phyloP scores from a whole-genome alignment of 2,329 filamentous ascomycete genomes.

The Elsinoe arachidis region DNA sequence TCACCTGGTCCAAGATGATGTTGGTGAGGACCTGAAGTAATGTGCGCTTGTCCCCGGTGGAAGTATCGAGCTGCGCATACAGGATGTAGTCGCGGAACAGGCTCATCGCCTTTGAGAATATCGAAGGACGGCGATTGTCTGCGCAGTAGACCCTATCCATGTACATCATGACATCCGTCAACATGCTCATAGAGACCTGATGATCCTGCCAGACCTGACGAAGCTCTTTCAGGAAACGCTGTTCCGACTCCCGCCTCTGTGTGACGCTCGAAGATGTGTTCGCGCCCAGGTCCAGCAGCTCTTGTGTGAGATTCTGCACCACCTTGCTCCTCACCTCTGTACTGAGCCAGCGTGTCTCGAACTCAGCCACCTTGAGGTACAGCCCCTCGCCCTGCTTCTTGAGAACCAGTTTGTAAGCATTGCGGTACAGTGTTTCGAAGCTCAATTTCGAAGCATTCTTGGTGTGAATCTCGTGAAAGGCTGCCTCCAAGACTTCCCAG shows the following conservation, averaged over 20 bases:
- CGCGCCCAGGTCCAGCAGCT: slow-evolving; percentile 35
- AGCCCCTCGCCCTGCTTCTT: slow-evolving; percentile 76
- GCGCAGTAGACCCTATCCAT: slow-evolving; percentile 79
- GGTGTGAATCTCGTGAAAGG: slow-evolving; percentile 79
- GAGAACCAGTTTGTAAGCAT: slow-evolving; percentile 86
- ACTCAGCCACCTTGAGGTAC: slow-evolving; percentile 69
- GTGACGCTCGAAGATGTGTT: slow-evolving; percentile 55
- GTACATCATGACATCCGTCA: slow-evolving; percentile 91
- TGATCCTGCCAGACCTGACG: slow-evolving; percentile 81
- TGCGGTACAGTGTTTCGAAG: slow-evolving; percentile 91
- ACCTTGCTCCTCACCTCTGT: slow-evolving; percentile 65
- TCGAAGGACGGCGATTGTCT: slow-evolving; percentile 64
- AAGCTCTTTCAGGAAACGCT: slow-evolving; percentile 69
- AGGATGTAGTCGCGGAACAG: slow-evolving; percentile 84
- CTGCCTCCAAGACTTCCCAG: slow-evolving; percentile 68
- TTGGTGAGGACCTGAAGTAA: slow-evolving; percentile 69
- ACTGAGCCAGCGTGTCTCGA: slow-evolving; percentile 75
- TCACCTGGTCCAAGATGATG: slow-evolving; percentile 81
- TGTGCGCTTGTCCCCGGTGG: slow-evolving; percentile 35
- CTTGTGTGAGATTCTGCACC: slow-evolving; percentile 59
- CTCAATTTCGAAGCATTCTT: slow-evolving; percentile 84
- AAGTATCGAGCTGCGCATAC: slow-evolving; percentile 45
- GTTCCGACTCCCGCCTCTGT: slow-evolving; percentile 71
- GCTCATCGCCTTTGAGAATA: slow-evolving; percentile 76
- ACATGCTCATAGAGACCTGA: slow-evolving; percentile 88